Evolutionary conservation across 2,329 filamentous ascomycete species (phyloP).

Genomic region (Elsinoe batatas): DNA sequence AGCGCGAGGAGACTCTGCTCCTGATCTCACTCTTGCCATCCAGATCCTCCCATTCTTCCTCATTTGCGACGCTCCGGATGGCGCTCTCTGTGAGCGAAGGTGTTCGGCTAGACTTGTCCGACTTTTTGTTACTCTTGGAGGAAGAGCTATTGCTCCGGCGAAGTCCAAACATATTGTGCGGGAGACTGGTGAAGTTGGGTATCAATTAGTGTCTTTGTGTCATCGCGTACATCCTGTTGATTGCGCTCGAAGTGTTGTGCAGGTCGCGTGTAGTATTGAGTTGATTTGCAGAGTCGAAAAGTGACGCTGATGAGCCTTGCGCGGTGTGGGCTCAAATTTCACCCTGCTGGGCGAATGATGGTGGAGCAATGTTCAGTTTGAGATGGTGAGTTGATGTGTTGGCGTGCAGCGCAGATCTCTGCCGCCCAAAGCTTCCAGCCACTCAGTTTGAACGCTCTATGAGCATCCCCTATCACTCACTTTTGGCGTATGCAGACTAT

Average conservation of each 20-base stretch:
- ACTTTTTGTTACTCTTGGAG: constrained; percentile 20
- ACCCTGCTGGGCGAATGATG: constrained; percentile 1
- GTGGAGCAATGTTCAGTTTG: constrained; percentile 3
- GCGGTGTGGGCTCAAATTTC: not conserved
- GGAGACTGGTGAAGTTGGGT: not conserved
- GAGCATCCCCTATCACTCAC: not conserved
- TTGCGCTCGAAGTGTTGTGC: not conserved
- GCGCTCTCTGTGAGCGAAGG: constrained; percentile 28
- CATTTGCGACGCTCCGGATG: constrained; percentile 24
- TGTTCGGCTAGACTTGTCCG: constrained; percentile 4
- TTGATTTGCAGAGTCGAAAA: not conserved
- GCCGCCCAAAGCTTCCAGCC: constrained; percentile 6
- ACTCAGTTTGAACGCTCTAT: not conserved
- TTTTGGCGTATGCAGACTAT: not conserved
- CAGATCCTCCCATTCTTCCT: constrained; percentile 23
- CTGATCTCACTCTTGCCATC: constrained; percentile 22
- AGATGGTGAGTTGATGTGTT: constrained; percentile 6
- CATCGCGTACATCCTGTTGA: not conserved
- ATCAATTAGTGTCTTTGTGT: not conserved
- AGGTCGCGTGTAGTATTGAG: not conserved
- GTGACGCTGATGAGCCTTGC: not conserved
- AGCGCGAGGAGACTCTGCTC: constrained; percentile 20
- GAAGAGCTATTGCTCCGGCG: constrained; percentile 22
- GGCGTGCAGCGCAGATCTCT: constrained; percentile 10
- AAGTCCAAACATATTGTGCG: constrained; percentile 15